Evolutionary conservation across 2,329 filamentous ascomycete species (phyloP).

Genomic region (Colletotrichum sp.): DNA sequence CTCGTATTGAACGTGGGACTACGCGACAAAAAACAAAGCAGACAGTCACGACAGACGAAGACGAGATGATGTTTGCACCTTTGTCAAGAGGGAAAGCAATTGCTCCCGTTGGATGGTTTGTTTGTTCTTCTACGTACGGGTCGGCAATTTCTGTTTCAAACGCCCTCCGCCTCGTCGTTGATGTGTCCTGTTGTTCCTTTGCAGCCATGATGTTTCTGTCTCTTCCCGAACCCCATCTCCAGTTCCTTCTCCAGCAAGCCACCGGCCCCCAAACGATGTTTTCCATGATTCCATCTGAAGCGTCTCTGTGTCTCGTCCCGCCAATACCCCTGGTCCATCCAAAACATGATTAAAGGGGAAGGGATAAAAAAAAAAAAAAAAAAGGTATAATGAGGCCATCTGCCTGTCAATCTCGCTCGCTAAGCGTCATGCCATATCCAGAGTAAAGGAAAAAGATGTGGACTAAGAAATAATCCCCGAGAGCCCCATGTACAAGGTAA

Average conservation of each 20-base stretch:
- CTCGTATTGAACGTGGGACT: not conserved
- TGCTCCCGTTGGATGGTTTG: not conserved
- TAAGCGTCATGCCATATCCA: not conserved
- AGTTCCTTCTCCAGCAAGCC: not conserved
- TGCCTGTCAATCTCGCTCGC: not conserved
- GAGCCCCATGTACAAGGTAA: not conserved
- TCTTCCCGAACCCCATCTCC: not conserved
- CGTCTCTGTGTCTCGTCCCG: not conserved
- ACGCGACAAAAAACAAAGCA: not conserved
- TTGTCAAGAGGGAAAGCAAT: not conserved
- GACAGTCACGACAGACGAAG: not conserved
- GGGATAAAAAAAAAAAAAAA: not conserved
- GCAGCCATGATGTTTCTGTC: not conserved
- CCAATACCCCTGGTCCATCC: not conserved
- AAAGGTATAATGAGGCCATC: not conserved
- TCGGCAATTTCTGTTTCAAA: not conserved
- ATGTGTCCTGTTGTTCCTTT: not conserved
- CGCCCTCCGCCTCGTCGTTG: not conserved
- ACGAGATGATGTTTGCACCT: not conserved
- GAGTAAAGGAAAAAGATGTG: not conserved
- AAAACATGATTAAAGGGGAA: not conserved
- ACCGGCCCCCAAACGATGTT: not conserved
- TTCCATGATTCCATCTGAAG: not conserved
- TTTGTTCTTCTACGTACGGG: not conserved
- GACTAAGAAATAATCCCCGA: not conserved